phyloP scores from a whole-genome alignment of 2,329 filamentous ascomycete genomes.

The Lomentospora prolificans region DNA sequence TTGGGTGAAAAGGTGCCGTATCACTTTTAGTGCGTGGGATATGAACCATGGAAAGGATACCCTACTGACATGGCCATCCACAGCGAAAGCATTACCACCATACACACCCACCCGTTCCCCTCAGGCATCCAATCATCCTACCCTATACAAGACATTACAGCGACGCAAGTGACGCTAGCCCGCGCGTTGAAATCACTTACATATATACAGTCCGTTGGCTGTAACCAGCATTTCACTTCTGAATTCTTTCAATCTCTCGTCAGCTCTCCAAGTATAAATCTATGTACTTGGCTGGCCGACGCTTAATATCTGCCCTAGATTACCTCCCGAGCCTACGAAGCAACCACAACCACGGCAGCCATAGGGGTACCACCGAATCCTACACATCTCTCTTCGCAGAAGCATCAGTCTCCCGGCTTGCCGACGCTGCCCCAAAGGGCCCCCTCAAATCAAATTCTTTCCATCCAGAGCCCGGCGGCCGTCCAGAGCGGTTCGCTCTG shows the following conservation, averaged over 20 bases:
- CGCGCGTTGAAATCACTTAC: background rate
- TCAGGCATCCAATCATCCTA: constrained; percentile 7
- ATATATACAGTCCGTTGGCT: background rate
- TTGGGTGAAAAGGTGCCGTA: constrained; percentile 1
- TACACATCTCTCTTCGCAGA: constrained; percentile 6
- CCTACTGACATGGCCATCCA: constrained; percentile 5
- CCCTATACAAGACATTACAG: constrained; percentile 1
- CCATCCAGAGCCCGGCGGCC: constrained; percentile 54
- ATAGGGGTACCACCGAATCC: constrained; percentile 6
- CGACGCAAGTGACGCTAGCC: background rate
- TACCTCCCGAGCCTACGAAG: background rate
- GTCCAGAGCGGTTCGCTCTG: constrained; percentile 69
- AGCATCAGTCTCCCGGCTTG: constrained; percentile 10
- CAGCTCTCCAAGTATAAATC: constrained; percentile 1
- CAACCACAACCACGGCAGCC: constrained; percentile 5
- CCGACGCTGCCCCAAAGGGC: constrained; percentile 44
- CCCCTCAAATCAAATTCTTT: constrained; percentile 44
- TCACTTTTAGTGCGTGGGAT: background rate
- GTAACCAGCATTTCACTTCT: background rate
- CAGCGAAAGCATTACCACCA: constrained; percentile 4
- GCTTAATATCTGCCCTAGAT: background rate
- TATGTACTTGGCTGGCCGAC: constrained; percentile 2
- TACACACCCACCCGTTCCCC: constrained; percentile 1
- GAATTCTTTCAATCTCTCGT: background rate
- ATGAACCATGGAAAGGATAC: constrained; percentile 1